Percentiles rank a stretch among this genome's conserved stretches.
These are phyloP conservation scores for Cryptococcus sp. DNA, from an alignment of 1,284 basidiomycete genomes.

Conservation along the genomic window DNA sequence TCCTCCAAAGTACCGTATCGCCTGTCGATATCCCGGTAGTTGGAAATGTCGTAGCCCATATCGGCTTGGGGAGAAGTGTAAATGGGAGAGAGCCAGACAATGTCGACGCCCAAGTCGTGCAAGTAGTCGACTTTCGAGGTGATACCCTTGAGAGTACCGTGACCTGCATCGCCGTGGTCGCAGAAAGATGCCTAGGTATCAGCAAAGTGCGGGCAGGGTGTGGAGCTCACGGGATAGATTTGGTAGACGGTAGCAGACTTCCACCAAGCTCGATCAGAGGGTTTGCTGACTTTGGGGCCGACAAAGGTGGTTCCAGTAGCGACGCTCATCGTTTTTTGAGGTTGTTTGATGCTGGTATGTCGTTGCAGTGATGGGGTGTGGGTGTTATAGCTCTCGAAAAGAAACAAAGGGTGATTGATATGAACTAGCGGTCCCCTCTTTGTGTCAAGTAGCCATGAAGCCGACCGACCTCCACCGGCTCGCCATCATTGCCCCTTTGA, in stretches of 20 bases:
- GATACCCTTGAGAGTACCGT: conserved; percentile 49
- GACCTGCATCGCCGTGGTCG: conserved; percentile 33
- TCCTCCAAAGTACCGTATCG: conserved; percentile 49
- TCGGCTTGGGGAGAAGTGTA: conserved; percentile 38
- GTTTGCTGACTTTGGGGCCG: conserved; percentile 12
- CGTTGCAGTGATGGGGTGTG: too few species aligned
- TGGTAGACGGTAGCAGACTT: conserved; percentile 37
- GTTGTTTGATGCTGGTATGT: neutral
- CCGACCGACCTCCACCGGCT: too few species aligned
- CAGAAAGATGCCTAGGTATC: conserved; percentile 22
- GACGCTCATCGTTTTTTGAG: neutral
- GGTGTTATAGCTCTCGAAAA: too few species aligned
- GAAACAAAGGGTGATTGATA: too few species aligned
- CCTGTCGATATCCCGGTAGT: conserved; percentile 47
- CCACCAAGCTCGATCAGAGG: conserved; percentile 37
- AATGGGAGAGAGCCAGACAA: conserved; percentile 46
- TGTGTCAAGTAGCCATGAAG: too few species aligned
- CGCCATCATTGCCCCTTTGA: too few species aligned
- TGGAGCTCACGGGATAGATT: conserved; percentile 13
- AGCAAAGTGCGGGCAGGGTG: conserved; percentile 1
- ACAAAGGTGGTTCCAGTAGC: neutral
- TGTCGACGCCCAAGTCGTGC: conserved; percentile 48
- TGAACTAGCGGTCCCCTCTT: too few species aligned
- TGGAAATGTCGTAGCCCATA: conserved; percentile 42
- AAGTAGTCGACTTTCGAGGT: conserved; percentile 48